phyloP scores from a whole-genome alignment of 768 basidiomycete genomes.

The Lepiota brunneoincarnata region DNA sequence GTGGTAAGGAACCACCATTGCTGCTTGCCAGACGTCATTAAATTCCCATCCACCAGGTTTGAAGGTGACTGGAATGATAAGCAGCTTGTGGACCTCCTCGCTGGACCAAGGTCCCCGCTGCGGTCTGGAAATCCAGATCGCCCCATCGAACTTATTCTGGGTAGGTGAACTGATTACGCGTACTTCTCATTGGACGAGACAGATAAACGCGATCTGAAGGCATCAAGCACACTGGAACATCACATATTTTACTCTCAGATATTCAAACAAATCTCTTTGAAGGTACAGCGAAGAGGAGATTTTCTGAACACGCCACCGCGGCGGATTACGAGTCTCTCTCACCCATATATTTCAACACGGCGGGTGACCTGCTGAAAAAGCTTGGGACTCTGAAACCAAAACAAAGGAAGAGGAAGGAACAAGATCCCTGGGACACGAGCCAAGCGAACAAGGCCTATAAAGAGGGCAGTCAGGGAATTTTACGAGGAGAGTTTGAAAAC shows the following conservation, averaged over 20 bases:
- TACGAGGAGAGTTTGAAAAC: conserved; percentile 45
- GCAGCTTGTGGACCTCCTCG: conserved; percentile 26
- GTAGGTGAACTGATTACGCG: conserved; percentile 20
- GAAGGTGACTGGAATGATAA: conserved; percentile 32
- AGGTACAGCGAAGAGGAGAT: conserved; percentile 3
- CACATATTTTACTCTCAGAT: conserved; percentile 40
- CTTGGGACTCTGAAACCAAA: conserved; percentile 37
- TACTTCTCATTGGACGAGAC: neutral
- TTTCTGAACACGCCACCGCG: conserved; percentile 12
- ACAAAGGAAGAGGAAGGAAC: conserved; percentile 27
- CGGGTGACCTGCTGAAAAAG: conserved; percentile 33
- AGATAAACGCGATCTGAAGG: conserved; percentile 26
- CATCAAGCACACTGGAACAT: conserved; percentile 39
- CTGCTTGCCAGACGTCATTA: neutral
- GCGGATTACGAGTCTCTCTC: conserved; percentile 43
- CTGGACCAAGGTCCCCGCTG: conserved; percentile 26
- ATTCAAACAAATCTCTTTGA: conserved; percentile 25
- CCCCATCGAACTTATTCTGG: conserved; percentile 41
- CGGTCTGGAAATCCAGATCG: conserved; percentile 16
- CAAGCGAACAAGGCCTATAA: conserved; percentile 39
- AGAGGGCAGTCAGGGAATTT: conserved; percentile 17
- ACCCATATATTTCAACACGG: conserved; percentile 38
- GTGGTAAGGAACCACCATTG: conserved; percentile 15
- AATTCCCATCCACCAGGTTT: conserved; percentile 9
- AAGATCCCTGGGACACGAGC: conserved; percentile 33